phyloP scores from a whole-genome alignment of 1,139 yeast genomes.

The Geotrichum candidum region DNA sequence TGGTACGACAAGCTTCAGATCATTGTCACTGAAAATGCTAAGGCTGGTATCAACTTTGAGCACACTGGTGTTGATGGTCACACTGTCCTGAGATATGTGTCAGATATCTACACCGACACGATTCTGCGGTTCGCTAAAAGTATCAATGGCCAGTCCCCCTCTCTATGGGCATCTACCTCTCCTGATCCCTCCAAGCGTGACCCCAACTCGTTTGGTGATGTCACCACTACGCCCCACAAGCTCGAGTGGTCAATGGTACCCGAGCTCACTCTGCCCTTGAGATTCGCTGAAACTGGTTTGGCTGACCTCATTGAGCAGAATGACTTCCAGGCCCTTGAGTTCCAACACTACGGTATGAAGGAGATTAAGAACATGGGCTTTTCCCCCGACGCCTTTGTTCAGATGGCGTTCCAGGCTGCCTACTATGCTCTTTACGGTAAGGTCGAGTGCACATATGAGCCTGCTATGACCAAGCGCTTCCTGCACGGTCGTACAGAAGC shows the following conservation, averaged over 20 bases:
- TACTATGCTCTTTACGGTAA: slow-evolving; percentile 88
- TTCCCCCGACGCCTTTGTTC: slow-evolving; percentile 92
- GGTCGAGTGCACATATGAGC: slow-evolving; percentile 91
- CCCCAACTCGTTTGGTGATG: slow-evolving; percentile 40
- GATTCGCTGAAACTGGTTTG: slow-evolving; percentile 87
- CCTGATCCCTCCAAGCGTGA: slow-evolving; percentile 44
- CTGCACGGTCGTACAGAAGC: slow-evolving; percentile 93
- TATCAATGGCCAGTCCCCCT: slow-evolving; percentile 75
- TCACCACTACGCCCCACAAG: slow-evolving; percentile 62
- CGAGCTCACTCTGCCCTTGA: slow-evolving; percentile 68
- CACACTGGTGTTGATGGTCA: slow-evolving; percentile 97
- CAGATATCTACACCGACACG: slow-evolving; percentile 87
- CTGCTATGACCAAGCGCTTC: slow-evolving; percentile 87
- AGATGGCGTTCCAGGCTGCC: slow-evolving; percentile 91
- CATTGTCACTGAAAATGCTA: slow-evolving; percentile 84
- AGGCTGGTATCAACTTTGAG: slow-evolving; percentile 90
- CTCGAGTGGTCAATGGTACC: slow-evolving; percentile 82
- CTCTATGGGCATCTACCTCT: slow-evolving; percentile 56
- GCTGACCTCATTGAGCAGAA: slow-evolving; percentile 85
- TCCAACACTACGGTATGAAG: slow-evolving; percentile 67
- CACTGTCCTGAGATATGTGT: slow-evolving; percentile 79
- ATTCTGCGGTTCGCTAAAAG: slow-evolving; percentile 79
- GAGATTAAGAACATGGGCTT: slow-evolving; percentile 78
- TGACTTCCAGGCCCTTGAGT: slow-evolving; percentile 78
- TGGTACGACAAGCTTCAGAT: slow-evolving; percentile 93